Evolutionary conservation across 1,284 basidiomycete species (phyloP).

Genomic region (Rhodotorula sp.): DNA sequence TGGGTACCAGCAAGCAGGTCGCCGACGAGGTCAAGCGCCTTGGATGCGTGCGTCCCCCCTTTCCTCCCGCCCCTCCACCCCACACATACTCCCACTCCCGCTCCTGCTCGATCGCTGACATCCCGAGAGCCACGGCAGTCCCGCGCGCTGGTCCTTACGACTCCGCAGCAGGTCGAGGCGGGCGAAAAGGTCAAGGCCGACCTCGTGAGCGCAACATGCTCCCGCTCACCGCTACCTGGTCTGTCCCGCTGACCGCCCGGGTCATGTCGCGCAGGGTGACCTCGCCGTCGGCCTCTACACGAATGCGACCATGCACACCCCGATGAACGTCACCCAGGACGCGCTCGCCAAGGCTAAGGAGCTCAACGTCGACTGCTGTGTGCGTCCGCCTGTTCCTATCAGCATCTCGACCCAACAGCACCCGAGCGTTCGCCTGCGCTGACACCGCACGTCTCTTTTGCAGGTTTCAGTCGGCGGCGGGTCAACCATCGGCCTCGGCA

Average conservation of each 20-base stretch:
- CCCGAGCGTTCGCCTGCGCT: not conserved
- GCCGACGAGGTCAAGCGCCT: constrained; percentile 52
- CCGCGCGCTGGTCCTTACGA: constrained; percentile 52
- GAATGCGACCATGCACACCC: constrained; percentile 58
- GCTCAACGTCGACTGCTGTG: constrained; percentile 54
- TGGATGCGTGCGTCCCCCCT: constrained; percentile 44
- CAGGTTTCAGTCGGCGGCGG: constrained; percentile 55
- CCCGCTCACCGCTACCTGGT: constrained; percentile 31
- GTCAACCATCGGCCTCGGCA: constrained; percentile 56
- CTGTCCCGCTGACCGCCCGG: not conserved
- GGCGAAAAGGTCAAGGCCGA: constrained; percentile 48
- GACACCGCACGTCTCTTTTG: no score
- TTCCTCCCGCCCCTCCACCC: not conserved
- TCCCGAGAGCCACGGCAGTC: constrained; percentile 5
- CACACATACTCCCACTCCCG: not conserved
- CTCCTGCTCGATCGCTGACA: no score
- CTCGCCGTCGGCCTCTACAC: constrained; percentile 42
- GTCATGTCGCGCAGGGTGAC: constrained; percentile 28
- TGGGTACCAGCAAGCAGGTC: constrained; percentile 52
- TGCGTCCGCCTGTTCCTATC: constrained; percentile 38
- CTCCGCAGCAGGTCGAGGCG: constrained; percentile 48
- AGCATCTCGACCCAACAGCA: no score
- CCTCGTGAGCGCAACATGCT: constrained; percentile 35
- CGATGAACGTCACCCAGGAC: constrained; percentile 54
- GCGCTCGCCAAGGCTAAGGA: constrained; percentile 50